phyloP scores from a whole-genome alignment of 1,284 basidiomycete species.

The Uromyces viciae-fabae region DNA sequence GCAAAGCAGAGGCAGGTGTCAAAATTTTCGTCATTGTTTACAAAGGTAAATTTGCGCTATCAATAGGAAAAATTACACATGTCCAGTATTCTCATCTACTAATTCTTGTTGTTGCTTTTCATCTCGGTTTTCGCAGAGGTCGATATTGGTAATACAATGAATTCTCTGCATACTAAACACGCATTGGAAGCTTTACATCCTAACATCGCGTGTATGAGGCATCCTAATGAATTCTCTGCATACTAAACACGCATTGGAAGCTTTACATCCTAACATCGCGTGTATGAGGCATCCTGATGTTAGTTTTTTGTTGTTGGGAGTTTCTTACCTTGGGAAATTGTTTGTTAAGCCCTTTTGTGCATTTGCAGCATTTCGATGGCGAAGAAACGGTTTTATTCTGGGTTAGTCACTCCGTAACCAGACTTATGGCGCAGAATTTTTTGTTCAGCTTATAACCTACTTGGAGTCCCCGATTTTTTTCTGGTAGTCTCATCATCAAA shows the following conservation, averaged over 20 bases:
- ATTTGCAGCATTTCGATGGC: conserved; percentile 64
- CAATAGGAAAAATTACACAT: conserved; percentile 41
- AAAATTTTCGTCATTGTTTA: conserved; percentile 75
- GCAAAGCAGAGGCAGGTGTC: conserved; percentile 85
- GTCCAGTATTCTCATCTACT: conserved; percentile 10
- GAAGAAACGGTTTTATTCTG: conserved; percentile 65
- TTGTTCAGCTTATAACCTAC: too few species aligned
- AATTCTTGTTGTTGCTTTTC: neutral
- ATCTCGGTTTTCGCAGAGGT: conserved; percentile 59
- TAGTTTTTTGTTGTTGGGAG: neutral
- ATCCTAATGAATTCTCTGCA: conserved; percentile 71
- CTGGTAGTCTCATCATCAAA: conserved; percentile 76
- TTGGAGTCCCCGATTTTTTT: too few species aligned
- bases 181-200: conserved; percentile 74
- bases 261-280: conserved; percentile 77
- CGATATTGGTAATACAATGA: conserved; percentile 81
- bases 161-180: conserved; percentile 64
- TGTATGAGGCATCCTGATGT: conserved; percentile 62
- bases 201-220: conserved; percentile 77
- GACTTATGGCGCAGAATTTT: neutral
- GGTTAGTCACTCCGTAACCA: neutral
- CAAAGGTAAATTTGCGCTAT: conserved; percentile 61
- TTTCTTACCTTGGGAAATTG: neutral
- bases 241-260: conserved; percentile 67
- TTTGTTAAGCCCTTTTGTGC: neutral